A percentile compares a stretch with the other conserved stretches of the same genome.
These are phyloP conservation scores for Cordyceps javanica DNA, from an alignment of 2,329 filamentous ascomycete species.

Conservation along the genomic window DNA sequence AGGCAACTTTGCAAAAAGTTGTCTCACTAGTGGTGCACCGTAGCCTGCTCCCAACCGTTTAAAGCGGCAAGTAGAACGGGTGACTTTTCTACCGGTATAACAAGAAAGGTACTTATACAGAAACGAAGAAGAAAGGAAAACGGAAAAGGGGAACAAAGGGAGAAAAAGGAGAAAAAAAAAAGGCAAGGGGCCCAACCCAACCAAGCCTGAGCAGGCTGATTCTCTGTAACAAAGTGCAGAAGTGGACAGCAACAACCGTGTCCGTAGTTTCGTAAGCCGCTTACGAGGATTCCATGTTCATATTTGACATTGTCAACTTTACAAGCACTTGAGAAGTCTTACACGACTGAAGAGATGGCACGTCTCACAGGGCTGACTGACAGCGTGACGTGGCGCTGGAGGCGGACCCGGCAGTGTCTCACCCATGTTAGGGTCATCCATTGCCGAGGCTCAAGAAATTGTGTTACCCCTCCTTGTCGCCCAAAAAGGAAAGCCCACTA, in stretches of 20 bases:
- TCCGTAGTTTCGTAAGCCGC: background rate
- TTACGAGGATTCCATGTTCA: background rate
- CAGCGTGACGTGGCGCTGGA: background rate
- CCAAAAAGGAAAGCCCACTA: background rate
- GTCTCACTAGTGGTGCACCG: too few relatives aligned
- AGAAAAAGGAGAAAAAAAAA: too few relatives aligned
- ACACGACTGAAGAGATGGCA: background rate
- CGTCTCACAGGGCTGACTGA: background rate
- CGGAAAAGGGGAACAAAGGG: too few relatives aligned
- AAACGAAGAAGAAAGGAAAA: too few relatives aligned
- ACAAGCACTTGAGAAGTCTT: background rate
- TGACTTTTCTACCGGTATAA: too few relatives aligned
- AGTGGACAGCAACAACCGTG: background rate
- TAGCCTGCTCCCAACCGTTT: too few relatives aligned
- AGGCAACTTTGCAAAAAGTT: too few relatives aligned
- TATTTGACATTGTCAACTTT: background rate
- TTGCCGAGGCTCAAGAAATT: background rate
- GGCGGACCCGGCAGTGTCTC: background rate
- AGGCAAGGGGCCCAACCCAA: too few relatives aligned
- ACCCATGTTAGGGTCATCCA: background rate
- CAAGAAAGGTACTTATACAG: too few relatives aligned
- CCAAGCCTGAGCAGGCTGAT: too few relatives aligned
- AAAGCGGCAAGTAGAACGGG: too few relatives aligned
- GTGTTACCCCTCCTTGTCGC: conserved; percentile 1
- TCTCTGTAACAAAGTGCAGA: too few relatives aligned